A percentile compares a stretch with the other conserved stretches of the same genome.
Conservation (phyloP, 306 rosid genomes). For the Morella rubra region DNA sequence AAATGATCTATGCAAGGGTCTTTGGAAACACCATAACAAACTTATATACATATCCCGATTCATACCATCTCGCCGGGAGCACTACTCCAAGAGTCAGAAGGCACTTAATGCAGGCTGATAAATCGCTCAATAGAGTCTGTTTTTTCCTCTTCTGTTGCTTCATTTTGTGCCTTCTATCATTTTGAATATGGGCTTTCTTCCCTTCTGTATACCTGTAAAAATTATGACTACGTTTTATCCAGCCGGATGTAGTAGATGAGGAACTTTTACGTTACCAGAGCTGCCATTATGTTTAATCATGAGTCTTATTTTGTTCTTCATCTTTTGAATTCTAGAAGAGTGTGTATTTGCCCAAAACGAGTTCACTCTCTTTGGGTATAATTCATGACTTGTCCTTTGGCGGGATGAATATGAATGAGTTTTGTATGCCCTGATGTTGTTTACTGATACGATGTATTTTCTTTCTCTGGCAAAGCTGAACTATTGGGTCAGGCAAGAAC, state of each 20-base stretch:
- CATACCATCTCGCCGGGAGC: slow-evolving; percentile 49
- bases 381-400: too few relatives aligned
- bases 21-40: slow-evolving; percentile 67
- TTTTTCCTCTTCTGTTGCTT: slow-evolving; percentile 73
- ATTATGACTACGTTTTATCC: slow-evolving; percentile 17
- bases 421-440: too few relatives aligned
- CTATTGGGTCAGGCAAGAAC: too few relatives aligned
- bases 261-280: slow-evolving; percentile 22
- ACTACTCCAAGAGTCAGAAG: slow-evolving; percentile 67
- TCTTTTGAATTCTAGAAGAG: not conserved
- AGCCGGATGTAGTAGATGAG: slow-evolving; percentile 21
- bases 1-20: slow-evolving; percentile 67
- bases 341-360: not conserved
- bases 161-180: slow-evolving; percentile 65
- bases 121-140: slow-evolving; percentile 68
- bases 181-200: slow-evolving; percentile 36
- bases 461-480: too few relatives aligned
- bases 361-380: too few relatives aligned
- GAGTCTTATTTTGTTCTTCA: not conserved
- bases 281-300: slow-evolving; percentile 30
- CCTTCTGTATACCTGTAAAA: slow-evolving; percentile 37
- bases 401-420: too few relatives aligned
- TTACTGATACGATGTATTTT: too few relatives aligned
- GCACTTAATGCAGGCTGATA: slow-evolving; percentile 62
- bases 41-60: slow-evolving; percentile 54